Percentiles rank a stretch among this genome's conserved stretches.
phyloP scores from a whole-genome alignment of 495 filamentous ascomycete genomes.

The Penicillium mononematosum region DNA sequence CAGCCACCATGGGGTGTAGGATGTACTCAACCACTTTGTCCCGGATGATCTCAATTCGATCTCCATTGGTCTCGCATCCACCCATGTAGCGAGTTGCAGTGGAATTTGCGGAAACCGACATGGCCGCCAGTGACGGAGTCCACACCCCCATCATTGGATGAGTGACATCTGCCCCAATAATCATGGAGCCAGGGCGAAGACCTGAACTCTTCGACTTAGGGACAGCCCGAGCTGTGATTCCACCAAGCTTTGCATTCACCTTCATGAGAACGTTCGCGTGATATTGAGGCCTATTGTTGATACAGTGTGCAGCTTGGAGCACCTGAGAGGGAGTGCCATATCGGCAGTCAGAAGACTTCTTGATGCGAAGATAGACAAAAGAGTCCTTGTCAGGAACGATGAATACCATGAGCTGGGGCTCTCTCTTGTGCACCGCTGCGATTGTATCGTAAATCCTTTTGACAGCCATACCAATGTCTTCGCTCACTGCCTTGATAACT shows the following conservation, averaged over 20 bases:
- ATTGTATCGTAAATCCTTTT: conserved; percentile 50
- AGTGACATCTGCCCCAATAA: conserved; percentile 88
- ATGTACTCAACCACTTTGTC: conserved; percentile 60
- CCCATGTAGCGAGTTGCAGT: conserved; percentile 70
- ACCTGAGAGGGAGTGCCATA: conserved; percentile 74
- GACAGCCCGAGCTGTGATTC: conserved; percentile 58
- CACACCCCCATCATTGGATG: conserved; percentile 67
- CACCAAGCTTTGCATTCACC: conserved; percentile 93
- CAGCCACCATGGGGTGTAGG: conserved; percentile 57
- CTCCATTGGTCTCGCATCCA: conserved; percentile 73
- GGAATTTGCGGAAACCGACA: conserved; percentile 77
- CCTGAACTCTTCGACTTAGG: conserved; percentile 28
- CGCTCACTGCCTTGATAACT: conserved; percentile 30
- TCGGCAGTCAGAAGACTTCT: conserved; percentile 80
- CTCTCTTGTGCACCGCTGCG: conserved; percentile 43
- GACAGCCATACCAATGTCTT: conserved; percentile 53
- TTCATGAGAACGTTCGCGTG: conserved; percentile 90
- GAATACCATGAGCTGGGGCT: conserved; percentile 67
- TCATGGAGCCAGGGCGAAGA: conserved; percentile 58
- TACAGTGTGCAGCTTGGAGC: conserved; percentile 61
- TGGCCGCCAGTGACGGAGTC: conserved; percentile 76
- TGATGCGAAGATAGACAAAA: conserved; percentile 71
- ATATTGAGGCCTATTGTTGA: conserved; percentile 67
- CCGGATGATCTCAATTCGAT: conserved; percentile 70
- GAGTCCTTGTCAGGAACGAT: conserved; percentile 66